phyloP scores from a whole-genome alignment of 202 grass and related monocot genomes.

The Panicum virgatum region DNA sequence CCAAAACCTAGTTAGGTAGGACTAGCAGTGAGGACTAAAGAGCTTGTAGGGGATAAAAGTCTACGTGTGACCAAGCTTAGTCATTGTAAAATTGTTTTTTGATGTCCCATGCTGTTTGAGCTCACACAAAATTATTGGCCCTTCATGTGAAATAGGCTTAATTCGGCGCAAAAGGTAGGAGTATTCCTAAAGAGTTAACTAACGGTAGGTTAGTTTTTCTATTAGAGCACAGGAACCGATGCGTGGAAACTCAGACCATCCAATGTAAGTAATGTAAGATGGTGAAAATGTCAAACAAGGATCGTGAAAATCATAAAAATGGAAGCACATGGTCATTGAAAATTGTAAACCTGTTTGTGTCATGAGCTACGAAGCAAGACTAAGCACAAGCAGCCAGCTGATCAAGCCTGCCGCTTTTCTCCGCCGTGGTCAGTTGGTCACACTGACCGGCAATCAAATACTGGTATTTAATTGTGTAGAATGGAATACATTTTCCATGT shows the following conservation, averaged over 20 bases:
- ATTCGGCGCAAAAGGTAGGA: not conserved
- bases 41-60: not conserved
- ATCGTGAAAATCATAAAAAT: not conserved
- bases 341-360: not conserved
- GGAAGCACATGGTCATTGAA: slow-evolving; percentile 26
- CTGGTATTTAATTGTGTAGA: not conserved
- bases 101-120: not conserved
- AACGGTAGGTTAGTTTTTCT: not conserved
- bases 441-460: not conserved
- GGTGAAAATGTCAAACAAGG: slow-evolving; percentile 29
- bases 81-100: slow-evolving; percentile 20
- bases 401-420: not conserved
- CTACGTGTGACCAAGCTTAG: no score
- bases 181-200: slow-evolving; percentile 2
- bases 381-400: slow-evolving; percentile 6
- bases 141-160: slow-evolving; percentile 30
- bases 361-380: not conserved
- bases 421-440: not conserved
- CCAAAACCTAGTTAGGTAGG: not conserved
- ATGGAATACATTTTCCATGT: slow-evolving; percentile 5
- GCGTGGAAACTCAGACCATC: not conserved
- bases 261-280: not conserved
- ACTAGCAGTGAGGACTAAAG: not conserved
- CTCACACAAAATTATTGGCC: not conserved
- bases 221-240: not conserved